phyloP scores from a whole-genome alignment of 1,139 yeast genomes.

The Debaryomycetaceae sp. region DNA sequence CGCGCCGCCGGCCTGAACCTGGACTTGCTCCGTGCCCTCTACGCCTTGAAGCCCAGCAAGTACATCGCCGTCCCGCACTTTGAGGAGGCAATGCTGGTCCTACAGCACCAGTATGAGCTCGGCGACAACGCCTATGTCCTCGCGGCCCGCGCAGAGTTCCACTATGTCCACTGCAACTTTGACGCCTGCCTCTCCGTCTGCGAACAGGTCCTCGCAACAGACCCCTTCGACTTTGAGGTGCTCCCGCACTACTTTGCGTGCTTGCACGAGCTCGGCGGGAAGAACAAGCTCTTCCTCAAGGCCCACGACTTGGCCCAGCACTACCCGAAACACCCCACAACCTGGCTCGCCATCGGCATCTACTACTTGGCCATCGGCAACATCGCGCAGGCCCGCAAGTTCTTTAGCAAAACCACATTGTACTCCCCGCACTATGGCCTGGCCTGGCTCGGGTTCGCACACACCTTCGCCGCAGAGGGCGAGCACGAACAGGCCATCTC shows the following conservation, averaged over 20 bases:
- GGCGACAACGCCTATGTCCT: constrained; percentile 61
- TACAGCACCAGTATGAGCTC: constrained; percentile 64
- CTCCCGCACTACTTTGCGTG: constrained; percentile 79
- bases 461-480: constrained; percentile 94
- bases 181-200: constrained; percentile 68
- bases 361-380: constrained; percentile 73
- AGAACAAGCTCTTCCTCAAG: constrained; percentile 66
- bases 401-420: constrained; percentile 82
- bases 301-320: constrained; percentile 84
- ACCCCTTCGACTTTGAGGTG: constrained; percentile 61
- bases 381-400: constrained; percentile 73
- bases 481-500: constrained; percentile 98
- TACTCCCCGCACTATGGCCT: constrained; percentile 86
- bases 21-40: constrained; percentile 66
- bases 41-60: constrained; percentile 68
- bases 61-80: constrained; percentile 51
- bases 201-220: constrained; percentile 50
- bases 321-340: constrained; percentile 71
- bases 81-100: constrained; percentile 54
- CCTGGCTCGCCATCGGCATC: constrained; percentile 91
- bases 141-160: constrained; percentile 58
- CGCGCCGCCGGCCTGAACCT: constrained; percentile 69
- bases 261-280: constrained; percentile 74
- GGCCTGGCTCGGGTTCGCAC: constrained; percentile 98
- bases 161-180: constrained; percentile 71